Evolutionary conservation across 2,329 filamentous ascomycete species (phyloP), one percentile per base, ranked within the genome.

Genomic region (Fusarium phyllophilum): DNA sequence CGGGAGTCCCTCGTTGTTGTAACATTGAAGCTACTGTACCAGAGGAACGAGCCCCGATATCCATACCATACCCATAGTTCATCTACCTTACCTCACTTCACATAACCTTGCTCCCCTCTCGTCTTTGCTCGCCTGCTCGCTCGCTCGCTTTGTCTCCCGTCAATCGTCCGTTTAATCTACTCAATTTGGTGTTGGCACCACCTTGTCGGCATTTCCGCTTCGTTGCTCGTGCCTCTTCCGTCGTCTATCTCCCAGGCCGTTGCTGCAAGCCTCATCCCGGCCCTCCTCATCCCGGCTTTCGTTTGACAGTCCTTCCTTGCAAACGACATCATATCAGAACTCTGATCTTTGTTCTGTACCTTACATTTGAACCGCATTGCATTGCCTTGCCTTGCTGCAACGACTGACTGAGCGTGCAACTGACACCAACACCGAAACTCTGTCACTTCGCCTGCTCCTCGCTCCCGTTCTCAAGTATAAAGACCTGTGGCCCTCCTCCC

Each of bases 171-270:
- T 70, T 75, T 69, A 74, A 77, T 75, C 62, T 74, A 69, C 62
- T 67, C 68, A 63, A 62, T 66, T 76, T 62, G 64, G 69, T 59
- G 70, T 69, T 70, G 72, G 64, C 72, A 75, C 54, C 57, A 66
- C 72, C 61, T 73, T 73, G 48, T 63, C 72, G 72, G 72, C 71
- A 75, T 66, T 73, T 57, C 75, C 76, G 76, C 75, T 70, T 77
- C 57, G 64, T 71, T 72, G 75, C 67, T 72, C 65, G 72, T 58
- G 51, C 60, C 68, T 77, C 67, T 65, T 69, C 69, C 70, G 73
- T 72, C 71, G 60, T 77, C 69, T 68, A 78, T 75, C 70, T 78
- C 65, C 52, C 67, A 66, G 62, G 60, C 69, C 76, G 66, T 68
- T 56, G 61, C 68, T 71, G 54, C 75, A 73, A 76, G 68, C 73